Percentiles rank a stretch among this genome's conserved stretches.
Conservation (phyloP, 176 grass and related monocot species). For the Poa pratensis region DNA sequence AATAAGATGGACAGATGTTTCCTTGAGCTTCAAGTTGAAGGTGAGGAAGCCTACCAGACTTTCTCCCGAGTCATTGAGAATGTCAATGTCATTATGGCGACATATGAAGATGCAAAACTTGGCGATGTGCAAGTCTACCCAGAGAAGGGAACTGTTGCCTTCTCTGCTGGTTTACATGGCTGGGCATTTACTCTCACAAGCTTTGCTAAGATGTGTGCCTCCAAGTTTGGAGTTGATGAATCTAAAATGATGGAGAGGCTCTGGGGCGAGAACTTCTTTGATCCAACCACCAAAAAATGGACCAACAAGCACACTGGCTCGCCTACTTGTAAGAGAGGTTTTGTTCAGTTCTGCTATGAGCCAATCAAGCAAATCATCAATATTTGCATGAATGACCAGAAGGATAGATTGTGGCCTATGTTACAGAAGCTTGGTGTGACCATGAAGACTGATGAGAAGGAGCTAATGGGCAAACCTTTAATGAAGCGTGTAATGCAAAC, state of each 20-base stretch:
- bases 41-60: constrained; percentile 78
- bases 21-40: constrained; percentile 83
- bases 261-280: constrained; percentile 91
- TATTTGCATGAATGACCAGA: constrained; percentile 85
- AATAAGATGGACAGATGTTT: constrained; percentile 91
- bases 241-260: constrained; percentile 93
- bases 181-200: constrained; percentile 81
- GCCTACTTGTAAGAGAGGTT: constrained; percentile 79
- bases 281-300: constrained; percentile 82
- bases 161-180: constrained; percentile 75
- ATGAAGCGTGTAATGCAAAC: constrained; percentile 95
- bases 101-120: constrained; percentile 71
- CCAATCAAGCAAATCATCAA: constrained; percentile 89
- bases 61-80: constrained; percentile 76
- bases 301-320: constrained; percentile 70
- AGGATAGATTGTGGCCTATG: constrained; percentile 90
- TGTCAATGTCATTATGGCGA: constrained; percentile 86
- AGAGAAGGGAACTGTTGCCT: constrained; percentile 85
- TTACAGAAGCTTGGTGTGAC: constrained; percentile 71
- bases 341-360: constrained; percentile 88
- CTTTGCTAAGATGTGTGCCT: constrained; percentile 89
- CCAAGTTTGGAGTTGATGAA: constrained; percentile 89
- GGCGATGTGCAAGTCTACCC: constrained; percentile 91
- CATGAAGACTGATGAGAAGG: constrained; percentile 85
- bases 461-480: constrained; percentile 71